Base-by-base conservation (phyloP, 202 grass and related monocot species). In the Hordeum pubiflorum region DNA sequence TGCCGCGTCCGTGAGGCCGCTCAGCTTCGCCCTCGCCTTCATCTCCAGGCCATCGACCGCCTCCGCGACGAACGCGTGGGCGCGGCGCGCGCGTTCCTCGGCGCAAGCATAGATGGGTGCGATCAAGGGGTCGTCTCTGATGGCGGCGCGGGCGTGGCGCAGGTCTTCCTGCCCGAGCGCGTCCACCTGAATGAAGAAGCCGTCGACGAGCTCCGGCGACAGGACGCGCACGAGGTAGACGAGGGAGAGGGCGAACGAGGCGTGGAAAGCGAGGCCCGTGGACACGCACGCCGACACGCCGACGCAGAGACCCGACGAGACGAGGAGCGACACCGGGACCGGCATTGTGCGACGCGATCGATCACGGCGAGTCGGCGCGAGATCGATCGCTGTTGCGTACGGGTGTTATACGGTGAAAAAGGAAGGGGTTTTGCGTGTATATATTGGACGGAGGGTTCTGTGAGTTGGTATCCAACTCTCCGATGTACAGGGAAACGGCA, bases 181-280 rank as follows among this genome's bases (percentile, higher is more conserved):
- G 24, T 21, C 54, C 7, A 75, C 36, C 9, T 12, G 18, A n/a
- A 0, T 9, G 15, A 86, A 75, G 10, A 31, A 32, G 39, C 13
- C 72, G 56, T 72, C 79, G 72, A 82, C 43, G 32, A 29, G 41
- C 18, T 71, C 72, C 9, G 73, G 64, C 23, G 63, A 71, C 18
- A 43, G 5, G 32, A 1, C 72, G 23, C 72, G 55, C 8, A 26
- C 63, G 37, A 82, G 0, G 23, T 29, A 55, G 73, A 41, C 0
- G 23, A 54, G 17, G 72, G 79, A 56, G 72, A 55, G 4, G 72
- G 6, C 15, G 64, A 82, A 7, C 9, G 73, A 26, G 41, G 4
- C 39, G 73, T 32, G 21, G 73, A 72, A 87, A 3, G 9, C 9
- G 41, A 87, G 40, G 22, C 26, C 10, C 17, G 8, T 18, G 7